Evolutionary conservation across 352 stramenopile species (phyloP).

Genomic region (Globisporangium irregulare): DNA sequence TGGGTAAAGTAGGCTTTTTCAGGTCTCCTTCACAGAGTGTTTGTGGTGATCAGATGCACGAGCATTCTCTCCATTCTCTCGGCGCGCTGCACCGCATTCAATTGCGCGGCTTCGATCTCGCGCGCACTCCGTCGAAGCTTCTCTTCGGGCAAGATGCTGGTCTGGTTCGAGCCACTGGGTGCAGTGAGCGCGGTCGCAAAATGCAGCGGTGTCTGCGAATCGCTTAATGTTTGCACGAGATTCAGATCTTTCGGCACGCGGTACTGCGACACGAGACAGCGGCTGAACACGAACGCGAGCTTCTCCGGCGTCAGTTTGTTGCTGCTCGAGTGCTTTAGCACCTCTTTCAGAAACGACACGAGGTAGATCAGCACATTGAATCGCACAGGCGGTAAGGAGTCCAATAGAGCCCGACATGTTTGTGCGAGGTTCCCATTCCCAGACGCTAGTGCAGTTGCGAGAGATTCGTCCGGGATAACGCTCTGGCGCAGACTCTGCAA

Average conservation of each 20-base stretch:
- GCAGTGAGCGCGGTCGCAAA: slow-evolving; percentile 41
- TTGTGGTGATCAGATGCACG: slow-evolving; percentile 62
- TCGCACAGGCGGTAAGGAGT: slow-evolving; percentile 88
- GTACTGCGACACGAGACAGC: slow-evolving; percentile 61
- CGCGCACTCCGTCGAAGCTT: slow-evolving; percentile 50
- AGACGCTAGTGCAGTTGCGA: slow-evolving; percentile 60
- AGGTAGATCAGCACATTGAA: slow-evolving; percentile 98
- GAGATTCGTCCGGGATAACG: slow-evolving; percentile 82
- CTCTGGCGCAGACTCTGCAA: slow-evolving; percentile 88
- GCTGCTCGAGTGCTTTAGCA: slow-evolving; percentile 65
- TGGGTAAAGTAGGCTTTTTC: background rate
- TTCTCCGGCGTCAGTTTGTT: slow-evolving; percentile 78
- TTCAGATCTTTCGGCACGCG: slow-evolving; percentile 18
- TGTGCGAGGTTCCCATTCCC: slow-evolving; percentile 77
- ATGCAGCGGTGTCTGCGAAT: slow-evolving; percentile 20
- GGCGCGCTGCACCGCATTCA: slow-evolving; percentile 46
- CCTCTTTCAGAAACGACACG: slow-evolving; percentile 94
- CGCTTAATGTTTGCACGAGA: slow-evolving; percentile 1
- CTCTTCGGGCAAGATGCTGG: slow-evolving; percentile 50
- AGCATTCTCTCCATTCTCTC: slow-evolving; percentile 76
- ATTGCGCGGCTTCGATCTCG: slow-evolving; percentile 54
- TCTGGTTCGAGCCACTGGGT: slow-evolving; percentile 30
- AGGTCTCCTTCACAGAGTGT: slow-evolving; percentile 24
- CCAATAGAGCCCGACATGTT: slow-evolving; percentile 61
- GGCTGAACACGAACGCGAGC: slow-evolving; percentile 71